Conservation (phyloP, 805 yeast genomes). For the Lachancea meyersii region DNA sequence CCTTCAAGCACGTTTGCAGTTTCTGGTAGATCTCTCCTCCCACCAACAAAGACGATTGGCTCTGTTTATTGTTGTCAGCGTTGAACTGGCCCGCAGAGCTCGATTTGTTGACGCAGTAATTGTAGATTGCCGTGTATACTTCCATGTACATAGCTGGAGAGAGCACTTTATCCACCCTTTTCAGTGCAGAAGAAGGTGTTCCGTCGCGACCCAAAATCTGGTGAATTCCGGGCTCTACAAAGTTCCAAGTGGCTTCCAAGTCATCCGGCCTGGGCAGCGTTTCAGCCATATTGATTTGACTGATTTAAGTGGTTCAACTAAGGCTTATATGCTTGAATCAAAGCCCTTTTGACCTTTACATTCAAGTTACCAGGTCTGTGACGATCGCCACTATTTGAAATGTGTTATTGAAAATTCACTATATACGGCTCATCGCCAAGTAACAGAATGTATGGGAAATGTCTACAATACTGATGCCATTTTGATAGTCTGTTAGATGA, state of each 20-base stretch:
- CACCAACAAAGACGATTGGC: conserved; percentile 47
- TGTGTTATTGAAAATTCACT: not conserved
- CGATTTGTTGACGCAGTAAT: conserved; percentile 81
- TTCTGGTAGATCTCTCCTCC: conserved; percentile 86
- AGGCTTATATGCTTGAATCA: too few relatives aligned
- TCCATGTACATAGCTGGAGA: conserved; percentile 76
- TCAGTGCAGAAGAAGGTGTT: conserved; percentile 15
- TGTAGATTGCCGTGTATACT: conserved; percentile 86
- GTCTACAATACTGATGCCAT: not conserved
- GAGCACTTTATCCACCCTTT: conserved; percentile 52
- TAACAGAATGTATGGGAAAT: not conserved
- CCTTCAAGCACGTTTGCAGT: conserved; percentile 57
- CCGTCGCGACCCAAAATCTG: conserved; percentile 60
- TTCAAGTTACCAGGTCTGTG: not conserved
- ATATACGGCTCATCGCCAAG: conserved; percentile 6
- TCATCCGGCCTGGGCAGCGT: conserved; percentile 52
- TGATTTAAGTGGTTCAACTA: not conserved
- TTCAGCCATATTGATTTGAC: conserved; percentile 21
- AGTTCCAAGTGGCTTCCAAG: conserved; percentile 66
- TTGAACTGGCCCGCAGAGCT: conserved; percentile 39
- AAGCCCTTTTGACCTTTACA: too few relatives aligned
- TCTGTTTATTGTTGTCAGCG: conserved; percentile 31
- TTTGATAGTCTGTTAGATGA: not conserved
- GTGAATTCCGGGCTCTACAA: conserved; percentile 69
- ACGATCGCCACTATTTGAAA: not conserved